A percentile compares a stretch with the other conserved stretches of the same genome.
Evolutionary conservation across 2,329 filamentous ascomycete species (phyloP).

Genomic region (Sphaerulina musiva): DNA sequence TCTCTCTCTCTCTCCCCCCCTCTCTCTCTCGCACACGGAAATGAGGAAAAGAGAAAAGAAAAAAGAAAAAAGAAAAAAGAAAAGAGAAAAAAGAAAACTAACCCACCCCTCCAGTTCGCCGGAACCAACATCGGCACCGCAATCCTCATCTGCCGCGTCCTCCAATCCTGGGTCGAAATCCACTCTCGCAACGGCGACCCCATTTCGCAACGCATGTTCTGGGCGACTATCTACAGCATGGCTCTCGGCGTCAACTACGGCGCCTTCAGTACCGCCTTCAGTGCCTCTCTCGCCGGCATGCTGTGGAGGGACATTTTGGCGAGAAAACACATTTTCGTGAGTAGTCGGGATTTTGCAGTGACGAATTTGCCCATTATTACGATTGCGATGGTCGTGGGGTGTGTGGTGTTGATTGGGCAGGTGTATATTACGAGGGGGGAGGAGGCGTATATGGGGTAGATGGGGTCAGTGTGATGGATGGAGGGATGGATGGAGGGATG

Average conservation of each 20-base stretch:
- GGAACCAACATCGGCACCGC: constrained; percentile 72
- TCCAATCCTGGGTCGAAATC: constrained; percentile 62
- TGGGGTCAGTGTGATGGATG: no score
- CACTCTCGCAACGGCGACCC: constrained; percentile 42
- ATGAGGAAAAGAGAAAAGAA: no score
- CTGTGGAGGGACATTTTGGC: constrained; percentile 65
- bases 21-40: no score
- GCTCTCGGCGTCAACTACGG: constrained; percentile 69
- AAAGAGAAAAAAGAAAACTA: no score
- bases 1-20: no score
- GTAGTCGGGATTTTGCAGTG: constrained; percentile 58
- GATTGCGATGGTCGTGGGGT: constrained; percentile 60
- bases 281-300: constrained; percentile 63
- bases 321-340: constrained; percentile 61
- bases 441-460: constrained; percentile 32
- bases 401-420: constrained; percentile 55
- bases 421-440: constrained; percentile 52
- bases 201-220: constrained; percentile 61
- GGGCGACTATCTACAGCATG: constrained; percentile 69
- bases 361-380: constrained; percentile 66
- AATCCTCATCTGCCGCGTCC: constrained; percentile 63
- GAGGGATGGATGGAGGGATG: no score
- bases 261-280: constrained; percentile 66
- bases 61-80: no score
- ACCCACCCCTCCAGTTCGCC: constrained; percentile 44